Base-by-base conservation (phyloP, 306 rosid genomes). In the Quillaja saponaria region DNA sequence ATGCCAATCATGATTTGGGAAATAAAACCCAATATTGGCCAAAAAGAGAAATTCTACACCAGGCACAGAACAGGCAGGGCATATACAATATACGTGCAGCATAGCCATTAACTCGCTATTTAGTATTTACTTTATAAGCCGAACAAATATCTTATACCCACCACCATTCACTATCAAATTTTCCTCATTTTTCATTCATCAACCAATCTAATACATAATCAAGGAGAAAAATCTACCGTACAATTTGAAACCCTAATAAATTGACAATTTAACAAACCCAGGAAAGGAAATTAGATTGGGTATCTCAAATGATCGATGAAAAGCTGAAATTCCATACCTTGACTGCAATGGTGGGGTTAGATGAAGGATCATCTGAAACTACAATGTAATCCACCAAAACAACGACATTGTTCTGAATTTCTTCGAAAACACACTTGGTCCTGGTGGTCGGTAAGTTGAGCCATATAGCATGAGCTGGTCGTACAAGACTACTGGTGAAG, bases 391-490 rank as follows among this genome's bases (percentile, higher is more conserved):
- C 99, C 13, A 85, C 95, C 75, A 89, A 82, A 86, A 92, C 95
- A 50, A 92, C 89, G 48, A 92, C 89, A 85, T 92, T 84, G 56
- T 58, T 80, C 57, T 88, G 99, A 82, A 89, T 87, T 86, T 92
- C 99, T 76, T 92, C 99, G 38, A 95, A 84, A 66, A 92, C 99
- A 72, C 99, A 92, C 73, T 92, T 92, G 38, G 89, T 86, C 4
- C 84, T 90, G 10, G 82, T 11, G 7, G 73, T 0, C 1, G 96
- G 95, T 17, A 92, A n/a, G 21, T 78, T 79, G 46, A 85, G 74
- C 88, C 88, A 80, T 18, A 85, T 67, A 47, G 84, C 83, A 33
- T 78, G 52, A 20, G 64, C 61, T 18, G 72, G 61, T 19, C 59
- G 66, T 12, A 75, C 18, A 11, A 72, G 25, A 48, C 60, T 56